These are phyloP conservation scores for Prasinococcaceae sp. DNA, from an alignment of 139 green algal species.

Conservation along the genomic window DNA sequence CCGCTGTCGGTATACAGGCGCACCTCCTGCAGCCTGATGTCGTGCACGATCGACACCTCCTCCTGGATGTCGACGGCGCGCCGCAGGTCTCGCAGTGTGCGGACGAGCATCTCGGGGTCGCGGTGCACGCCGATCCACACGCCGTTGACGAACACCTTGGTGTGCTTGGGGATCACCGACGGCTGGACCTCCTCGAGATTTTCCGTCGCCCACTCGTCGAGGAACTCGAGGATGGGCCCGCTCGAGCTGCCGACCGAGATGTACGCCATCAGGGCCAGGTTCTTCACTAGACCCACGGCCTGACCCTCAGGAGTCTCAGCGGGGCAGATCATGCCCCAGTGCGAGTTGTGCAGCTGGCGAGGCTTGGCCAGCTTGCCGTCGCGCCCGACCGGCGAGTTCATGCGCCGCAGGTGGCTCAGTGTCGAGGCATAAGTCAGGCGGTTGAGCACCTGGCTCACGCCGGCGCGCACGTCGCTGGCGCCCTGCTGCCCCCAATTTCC, in stretches of 20 bases:
- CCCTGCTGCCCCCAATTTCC: slow-evolving; percentile 83
- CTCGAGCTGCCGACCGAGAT: slow-evolving; percentile 31
- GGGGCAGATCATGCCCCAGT: slow-evolving; percentile 97
- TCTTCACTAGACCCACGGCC: slow-evolving; percentile 92
- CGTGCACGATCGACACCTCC: slow-evolving; percentile 31
- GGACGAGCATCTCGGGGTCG: slow-evolving; percentile 32
- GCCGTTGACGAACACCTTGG: slow-evolving; percentile 83
- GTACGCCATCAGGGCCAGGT: slow-evolving; percentile 89
- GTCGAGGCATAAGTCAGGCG: slow-evolving; percentile 88
- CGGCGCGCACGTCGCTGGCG: slow-evolving; percentile 28
- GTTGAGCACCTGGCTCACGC: slow-evolving; percentile 88
- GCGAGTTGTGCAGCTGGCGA: slow-evolving; percentile 90
- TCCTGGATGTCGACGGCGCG: slow-evolving; percentile 30
- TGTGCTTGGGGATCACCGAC: slow-evolving; percentile 23
- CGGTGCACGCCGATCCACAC: slow-evolving; percentile 62
- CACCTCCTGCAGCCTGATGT: slow-evolving; percentile 37
- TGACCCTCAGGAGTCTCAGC: slow-evolving; percentile 92
- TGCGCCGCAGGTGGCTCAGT: slow-evolving; percentile 82
- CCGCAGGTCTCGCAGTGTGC: slow-evolving; percentile 30
- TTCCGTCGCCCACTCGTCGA: slow-evolving; percentile 42
- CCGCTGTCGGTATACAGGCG: slow-evolving; percentile 39
- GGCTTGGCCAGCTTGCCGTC: slow-evolving; percentile 68
- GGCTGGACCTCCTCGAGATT: slow-evolving; percentile 40
- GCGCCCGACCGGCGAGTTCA: slow-evolving; percentile 88
- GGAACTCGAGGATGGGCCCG: slow-evolving; percentile 34